These are phyloP conservation scores for Coemansia sp. DNA, from an alignment of 192 early-diverging fungal genomes.

Conservation along the genomic window DNA sequence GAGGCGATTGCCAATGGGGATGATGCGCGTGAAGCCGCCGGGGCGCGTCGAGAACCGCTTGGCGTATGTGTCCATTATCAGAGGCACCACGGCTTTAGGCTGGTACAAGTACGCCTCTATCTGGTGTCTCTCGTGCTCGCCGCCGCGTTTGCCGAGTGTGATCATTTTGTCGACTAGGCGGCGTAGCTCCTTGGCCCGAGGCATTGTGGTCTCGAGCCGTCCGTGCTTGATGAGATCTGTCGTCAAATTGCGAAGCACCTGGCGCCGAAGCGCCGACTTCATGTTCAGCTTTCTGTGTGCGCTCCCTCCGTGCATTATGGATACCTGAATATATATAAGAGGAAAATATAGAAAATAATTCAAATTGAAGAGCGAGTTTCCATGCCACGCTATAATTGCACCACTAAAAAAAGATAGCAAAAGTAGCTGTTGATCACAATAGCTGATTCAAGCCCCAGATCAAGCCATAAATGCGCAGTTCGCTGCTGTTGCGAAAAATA, in stretches of 20 bases:
- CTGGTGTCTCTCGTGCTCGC: slow-evolving; percentile 60
- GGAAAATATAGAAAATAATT: not conserved
- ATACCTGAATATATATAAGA: not conserved
- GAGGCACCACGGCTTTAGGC: slow-evolving; percentile 73
- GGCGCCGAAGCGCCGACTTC: slow-evolving; percentile 65
- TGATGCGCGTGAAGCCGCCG: slow-evolving; percentile 92
- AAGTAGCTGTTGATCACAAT: too few species aligned
- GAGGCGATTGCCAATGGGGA: slow-evolving; percentile 73
- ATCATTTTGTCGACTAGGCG: slow-evolving; percentile 89
- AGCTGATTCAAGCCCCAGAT: too few species aligned
- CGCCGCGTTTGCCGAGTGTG: slow-evolving; percentile 78
- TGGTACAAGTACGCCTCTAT: slow-evolving; percentile 68
- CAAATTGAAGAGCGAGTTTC: not conserved
- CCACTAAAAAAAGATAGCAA: too few species aligned
- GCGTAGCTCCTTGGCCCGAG: slow-evolving; percentile 91
- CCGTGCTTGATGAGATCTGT: slow-evolving; percentile 86
- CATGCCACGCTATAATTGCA: too few species aligned
- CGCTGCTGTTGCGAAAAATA: too few species aligned
- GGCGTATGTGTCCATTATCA: slow-evolving; percentile 82
- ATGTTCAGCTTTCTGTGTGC: slow-evolving; percentile 51
- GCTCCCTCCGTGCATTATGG: slow-evolving; percentile 44
- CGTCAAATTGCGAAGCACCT: slow-evolving; percentile 83
- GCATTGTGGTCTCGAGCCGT: slow-evolving; percentile 89
- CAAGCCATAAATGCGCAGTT: too few species aligned
- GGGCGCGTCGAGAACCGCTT: slow-evolving; percentile 75